Evolutionary conservation across 2,329 filamentous ascomycete species (phyloP), one percentile per base, ranked within the genome.

Genomic region (Alternaria gansuensis): DNA sequence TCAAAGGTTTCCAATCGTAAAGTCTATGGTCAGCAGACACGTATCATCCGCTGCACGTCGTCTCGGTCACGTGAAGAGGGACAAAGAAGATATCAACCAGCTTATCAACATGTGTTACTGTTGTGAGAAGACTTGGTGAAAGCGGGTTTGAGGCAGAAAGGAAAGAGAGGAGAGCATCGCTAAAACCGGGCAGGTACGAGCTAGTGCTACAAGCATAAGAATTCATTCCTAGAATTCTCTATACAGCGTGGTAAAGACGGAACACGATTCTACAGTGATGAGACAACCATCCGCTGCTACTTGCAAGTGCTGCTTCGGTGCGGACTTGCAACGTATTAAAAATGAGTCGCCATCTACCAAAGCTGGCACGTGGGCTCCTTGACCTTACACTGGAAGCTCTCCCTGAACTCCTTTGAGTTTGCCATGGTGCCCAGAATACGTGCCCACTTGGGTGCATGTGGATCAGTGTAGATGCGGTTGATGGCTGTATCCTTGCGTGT

Each of bases 311-410:
- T 1, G 17, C 26, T 2, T 7, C 8, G 8, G 14, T 31, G 29
- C 2, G 4, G 14, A 21, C 23, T 3, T 4, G 9, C 24, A 29
- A 2, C 1, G 5, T 4, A 23, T 5, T 2, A 31, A 1, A 26
- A 2, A 4, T 1, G n/a, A 10, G 0, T 3, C 4, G 31, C 11
- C 37, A 2, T 31, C 34, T 82, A 92, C 88, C 89, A 91, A 57
- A 92, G 77, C 76, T 91, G 85, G 73, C 89, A 92, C 31, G 83
- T 85, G 0, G 88, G 88, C 72, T 90, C 82, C 78, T 87, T 89
- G 3, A 79, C 79, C 14, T 85, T 82, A 70, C 89, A 92, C 45
- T 85, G 79, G 74, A 91, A 92, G 9, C 85, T 86, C 73, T 90
- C 85, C 57, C 82, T 83, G 70, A 92, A 92, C 17, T 86, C 87